phyloP scores from a whole-genome alignment of 208 protist species.

The Kentomonas sorsogonicus region DNA sequence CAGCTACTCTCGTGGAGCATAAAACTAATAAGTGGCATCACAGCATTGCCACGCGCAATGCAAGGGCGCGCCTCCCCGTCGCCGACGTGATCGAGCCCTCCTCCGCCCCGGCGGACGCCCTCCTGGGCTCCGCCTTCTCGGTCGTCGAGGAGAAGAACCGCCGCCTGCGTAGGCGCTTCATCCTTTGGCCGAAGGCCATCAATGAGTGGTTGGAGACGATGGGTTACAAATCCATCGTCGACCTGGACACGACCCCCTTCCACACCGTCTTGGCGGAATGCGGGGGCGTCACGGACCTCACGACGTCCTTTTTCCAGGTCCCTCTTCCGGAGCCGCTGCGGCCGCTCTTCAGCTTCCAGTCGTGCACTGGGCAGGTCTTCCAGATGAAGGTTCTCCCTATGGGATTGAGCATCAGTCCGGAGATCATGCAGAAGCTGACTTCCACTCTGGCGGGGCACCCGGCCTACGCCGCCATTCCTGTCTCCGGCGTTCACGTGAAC shows the following conservation, averaged over 20 bases:
- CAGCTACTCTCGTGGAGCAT: slow-evolving; percentile 6
- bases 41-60: slow-evolving; percentile 3
- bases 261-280: slow-evolving; percentile 7
- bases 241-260: neutral
- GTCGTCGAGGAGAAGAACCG: slow-evolving; percentile 13
- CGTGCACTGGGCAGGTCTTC: neutral
- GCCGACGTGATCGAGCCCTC: slow-evolving; percentile 3
- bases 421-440: slow-evolving; percentile 20
- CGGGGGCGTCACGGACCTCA: slow-evolving; percentile 5
- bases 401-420: slow-evolving; percentile 16
- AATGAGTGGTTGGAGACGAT: slow-evolving; percentile 6
- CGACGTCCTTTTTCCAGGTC: slow-evolving; percentile 14
- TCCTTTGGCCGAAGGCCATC: slow-evolving; percentile 11
- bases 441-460: slow-evolving; percentile 6
- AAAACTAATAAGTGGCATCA: neutral
- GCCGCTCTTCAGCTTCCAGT: neutral
- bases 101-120: neutral
- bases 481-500: slow-evolving; percentile 3
- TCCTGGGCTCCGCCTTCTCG: slow-evolving; percentile 4
- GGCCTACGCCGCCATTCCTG: neutral
- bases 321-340: neutral
- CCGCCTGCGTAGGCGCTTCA: slow-evolving; percentile 1
- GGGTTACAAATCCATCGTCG: slow-evolving; percentile 3
- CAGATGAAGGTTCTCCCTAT: slow-evolving; percentile 16
- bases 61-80: neutral